Evolutionary conservation across 495 filamentous ascomycete genomes (phyloP), one percentile per base, ranked within the genome.

Genomic region (Penicillium chermesinum): DNA sequence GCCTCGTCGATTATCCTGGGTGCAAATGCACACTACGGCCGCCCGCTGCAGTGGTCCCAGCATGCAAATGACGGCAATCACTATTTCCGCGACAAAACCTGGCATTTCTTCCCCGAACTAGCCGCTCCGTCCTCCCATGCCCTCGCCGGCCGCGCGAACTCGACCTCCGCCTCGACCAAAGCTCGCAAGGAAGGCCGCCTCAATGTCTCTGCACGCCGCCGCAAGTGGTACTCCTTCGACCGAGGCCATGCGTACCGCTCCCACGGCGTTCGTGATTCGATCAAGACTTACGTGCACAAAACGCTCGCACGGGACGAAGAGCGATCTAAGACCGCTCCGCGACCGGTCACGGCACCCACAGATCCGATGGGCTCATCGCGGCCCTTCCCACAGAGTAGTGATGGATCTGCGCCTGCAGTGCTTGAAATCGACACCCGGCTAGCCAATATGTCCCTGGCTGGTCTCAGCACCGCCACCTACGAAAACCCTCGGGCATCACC

Each of bases 31-130:
- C 57, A 52, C 3, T 65, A 63, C 39, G 61, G 56, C 0, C 58
- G 54, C 10, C 60, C 57, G 0, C 38, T 55, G 1, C 51, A 52
- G 10, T 67, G 62, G 64, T 41, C 39, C 10, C 52, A 54, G 15
- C 59, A 44, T 19, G 59, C 55, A 3, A 41, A 45, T 1, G 68
- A 65, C 1, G 36, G 32, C 19, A 75, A 65, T 35, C 72, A 73
- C 43, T 75, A 75, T 36, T 75, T 75, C 41, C 62, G 72, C 8
- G 72, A 75, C 34, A 75, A 75, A 55, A 73, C 71, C 46, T 75
- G 70, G 70, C 69, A 73, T 48, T 70, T 70, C 58, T 75, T 75
- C 53, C 72, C 72, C 5, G 72, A 75, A 48, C 37, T 75, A 18
- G 72, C 67, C 1, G 60, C 61, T 13, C 0, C 65, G 2, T 65